Percentiles rank a stretch among this genome's conserved stretches.
phyloP scores from a whole-genome alignment of 2,329 filamentous ascomycete species.

The Hypomyces perniciosus region DNA sequence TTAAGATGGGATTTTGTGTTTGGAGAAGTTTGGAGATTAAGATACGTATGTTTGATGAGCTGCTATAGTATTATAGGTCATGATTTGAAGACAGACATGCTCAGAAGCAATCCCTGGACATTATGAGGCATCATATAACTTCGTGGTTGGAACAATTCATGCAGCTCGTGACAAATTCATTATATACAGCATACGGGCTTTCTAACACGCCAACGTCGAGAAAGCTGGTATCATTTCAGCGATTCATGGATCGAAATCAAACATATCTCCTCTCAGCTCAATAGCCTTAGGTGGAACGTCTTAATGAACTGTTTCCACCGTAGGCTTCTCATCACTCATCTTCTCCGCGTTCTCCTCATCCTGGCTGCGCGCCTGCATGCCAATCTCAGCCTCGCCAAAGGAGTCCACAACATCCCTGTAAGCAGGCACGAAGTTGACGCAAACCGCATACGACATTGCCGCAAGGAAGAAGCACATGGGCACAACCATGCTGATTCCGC shows the following conservation, averaged over 20 bases:
- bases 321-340: conserved; percentile 8
- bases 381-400: conserved; percentile 41
- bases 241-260: too few species aligned
- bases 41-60: too few species aligned
- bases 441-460: conserved; percentile 50
- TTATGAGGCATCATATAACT: too few species aligned
- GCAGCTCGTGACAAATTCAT: neutral
- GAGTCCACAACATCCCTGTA: conserved; percentile 60
- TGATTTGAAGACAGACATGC: too few species aligned
- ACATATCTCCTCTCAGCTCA: neutral
- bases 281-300: too few species aligned
- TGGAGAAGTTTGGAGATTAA: too few species aligned
- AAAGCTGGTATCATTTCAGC: too few species aligned
- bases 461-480: conserved; percentile 54
- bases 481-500: conserved; percentile 59
- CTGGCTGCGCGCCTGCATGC: conserved; percentile 24
- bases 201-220: neutral
- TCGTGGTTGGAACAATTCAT: neutral
- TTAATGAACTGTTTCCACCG: conserved; percentile 4
- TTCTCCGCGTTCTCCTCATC: conserved; percentile 24
- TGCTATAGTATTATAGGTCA: too few species aligned
- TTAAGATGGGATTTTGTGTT: neutral
- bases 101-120: too few species aligned
- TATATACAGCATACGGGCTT: neutral
- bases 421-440: conserved; percentile 60